Conservation (phyloP, 805 yeast species). For the Cyberlindnera maritima region DNA sequence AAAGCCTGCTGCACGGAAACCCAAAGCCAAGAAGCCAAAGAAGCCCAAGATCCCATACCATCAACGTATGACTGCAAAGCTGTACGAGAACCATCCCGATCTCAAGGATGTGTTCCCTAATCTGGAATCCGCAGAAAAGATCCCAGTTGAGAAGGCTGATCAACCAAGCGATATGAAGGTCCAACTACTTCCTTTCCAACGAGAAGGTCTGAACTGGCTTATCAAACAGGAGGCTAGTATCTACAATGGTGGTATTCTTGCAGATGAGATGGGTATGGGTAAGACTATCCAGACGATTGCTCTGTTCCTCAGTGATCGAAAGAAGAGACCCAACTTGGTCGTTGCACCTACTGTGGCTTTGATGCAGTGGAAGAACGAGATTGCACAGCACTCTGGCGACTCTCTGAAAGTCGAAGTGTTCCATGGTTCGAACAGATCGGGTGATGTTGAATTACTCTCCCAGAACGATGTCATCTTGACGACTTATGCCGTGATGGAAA, state of each 20-base stretch:
- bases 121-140: constrained; percentile 45
- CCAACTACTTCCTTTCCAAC: constrained; percentile 81
- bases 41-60: constrained; percentile 62
- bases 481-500: constrained; percentile 89
- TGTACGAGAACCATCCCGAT: constrained; percentile 78
- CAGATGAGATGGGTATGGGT: constrained; percentile 99
- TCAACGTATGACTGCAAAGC: constrained; percentile 62
- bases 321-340: constrained; percentile 75
- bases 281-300: constrained; percentile 96
- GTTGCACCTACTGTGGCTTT: constrained; percentile 98
- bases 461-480: constrained; percentile 81
- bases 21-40: constrained; percentile 27
- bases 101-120: constrained; percentile 68
- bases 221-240: constrained; percentile 72
- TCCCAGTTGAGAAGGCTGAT: constrained; percentile 51
- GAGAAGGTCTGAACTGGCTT: constrained; percentile 92
- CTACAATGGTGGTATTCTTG: constrained; percentile 87
- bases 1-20: constrained; percentile 21
- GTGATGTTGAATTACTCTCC: constrained; percentile 46
- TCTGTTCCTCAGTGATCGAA: constrained; percentile 65
- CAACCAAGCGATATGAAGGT: constrained; percentile 82
- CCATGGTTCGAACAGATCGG: constrained; percentile 83
- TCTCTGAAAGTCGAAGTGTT: constrained; percentile 64
- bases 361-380: constrained; percentile 97
- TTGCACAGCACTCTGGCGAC: constrained; percentile 77